These are phyloP conservation scores for Cladosporium cucumerinum DNA, from an alignment of 2,329 filamentous ascomycete species.

Conservation along the genomic window DNA sequence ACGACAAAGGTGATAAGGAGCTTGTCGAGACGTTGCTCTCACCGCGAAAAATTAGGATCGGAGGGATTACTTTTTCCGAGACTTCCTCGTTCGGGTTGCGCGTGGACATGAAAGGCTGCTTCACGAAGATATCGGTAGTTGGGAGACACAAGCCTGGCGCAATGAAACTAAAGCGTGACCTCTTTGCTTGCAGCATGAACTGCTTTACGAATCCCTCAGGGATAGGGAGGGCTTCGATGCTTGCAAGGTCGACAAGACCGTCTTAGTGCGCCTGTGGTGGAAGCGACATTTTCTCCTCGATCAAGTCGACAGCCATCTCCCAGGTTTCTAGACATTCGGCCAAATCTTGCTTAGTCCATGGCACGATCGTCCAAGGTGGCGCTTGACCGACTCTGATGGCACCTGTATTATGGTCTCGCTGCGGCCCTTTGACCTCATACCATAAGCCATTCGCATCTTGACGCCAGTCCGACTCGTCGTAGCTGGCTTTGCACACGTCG, in stretches of 20 bases:
- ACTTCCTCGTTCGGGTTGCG: background rate
- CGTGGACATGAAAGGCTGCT: background rate
- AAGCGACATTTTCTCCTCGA: conserved; percentile 10
- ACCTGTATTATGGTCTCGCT: background rate
- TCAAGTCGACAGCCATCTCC: conserved; percentile 10
- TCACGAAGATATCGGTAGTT: background rate
- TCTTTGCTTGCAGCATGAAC: conserved; percentile 16
- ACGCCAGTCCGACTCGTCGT: background rate
- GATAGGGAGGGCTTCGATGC: conserved; percentile 3
- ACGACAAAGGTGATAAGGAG: background rate
- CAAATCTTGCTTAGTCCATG: conserved; percentile 18
- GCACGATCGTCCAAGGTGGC: conserved; percentile 16
- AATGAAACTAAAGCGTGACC: conserved; percentile 16
- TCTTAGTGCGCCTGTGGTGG: background rate
- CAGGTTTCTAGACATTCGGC: conserved; percentile 15
- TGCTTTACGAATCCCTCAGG: conserved; percentile 17
- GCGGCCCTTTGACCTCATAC: background rate
- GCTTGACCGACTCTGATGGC: background rate
- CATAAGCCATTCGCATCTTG: background rate
- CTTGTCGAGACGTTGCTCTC: background rate
- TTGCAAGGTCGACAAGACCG: conserved; percentile 10
- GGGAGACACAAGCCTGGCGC: conserved; percentile 17
- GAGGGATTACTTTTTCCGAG: background rate
- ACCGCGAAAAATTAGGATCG: conserved; percentile 23
- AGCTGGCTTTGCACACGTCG: conserved; percentile 10